Percentiles rank a stretch among this genome's conserved stretches.
These are phyloP conservation scores for Colletotrichum tabaci DNA, from an alignment of 2,329 filamentous ascomycete species.

Conservation along the genomic window DNA sequence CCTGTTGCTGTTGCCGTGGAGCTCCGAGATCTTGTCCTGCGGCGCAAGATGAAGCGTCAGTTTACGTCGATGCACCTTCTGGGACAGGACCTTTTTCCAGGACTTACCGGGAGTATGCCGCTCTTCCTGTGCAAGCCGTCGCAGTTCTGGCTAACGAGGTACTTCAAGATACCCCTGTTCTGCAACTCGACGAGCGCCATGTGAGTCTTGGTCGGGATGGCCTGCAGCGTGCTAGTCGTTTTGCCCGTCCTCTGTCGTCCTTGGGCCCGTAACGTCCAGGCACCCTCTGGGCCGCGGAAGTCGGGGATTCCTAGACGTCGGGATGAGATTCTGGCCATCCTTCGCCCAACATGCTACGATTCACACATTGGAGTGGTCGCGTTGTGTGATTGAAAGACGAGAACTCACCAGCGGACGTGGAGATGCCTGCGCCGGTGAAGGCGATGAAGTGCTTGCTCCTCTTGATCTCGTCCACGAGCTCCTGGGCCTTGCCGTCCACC, in stretches of 20 bases:
- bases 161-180: slow-evolving; percentile 57
- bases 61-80: too few relatives aligned
- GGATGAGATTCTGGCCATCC: not conserved
- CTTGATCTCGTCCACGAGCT: slow-evolving; percentile 54
- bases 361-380: not conserved
- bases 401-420: slow-evolving; percentile 59
- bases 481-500: slow-evolving; percentile 53
- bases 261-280: slow-evolving; percentile 61
- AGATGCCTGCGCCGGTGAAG: slow-evolving; percentile 63
- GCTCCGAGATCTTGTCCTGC: slow-evolving; percentile 59
- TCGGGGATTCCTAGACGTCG: slow-evolving; percentile 58
- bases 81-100: too few relatives aligned
- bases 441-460: slow-evolving; percentile 62
- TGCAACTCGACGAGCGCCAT: slow-evolving; percentile 64
- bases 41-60: not conserved
- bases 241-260: slow-evolving; percentile 53
- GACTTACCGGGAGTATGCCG: slow-evolving; percentile 59
- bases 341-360: too few relatives aligned
- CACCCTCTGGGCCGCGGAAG: slow-evolving; percentile 63
- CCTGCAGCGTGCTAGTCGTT: slow-evolving; percentile 56
- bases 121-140: slow-evolving; percentile 62
- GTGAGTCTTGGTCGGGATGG: slow-evolving; percentile 61
- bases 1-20: slow-evolving; percentile 64
- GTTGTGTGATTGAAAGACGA: rapidly evolving
- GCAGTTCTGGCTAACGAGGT: slow-evolving; percentile 62